Base-by-base conservation (phyloP, 768 basidiomycete species). In the Pholiota microspora region DNA sequence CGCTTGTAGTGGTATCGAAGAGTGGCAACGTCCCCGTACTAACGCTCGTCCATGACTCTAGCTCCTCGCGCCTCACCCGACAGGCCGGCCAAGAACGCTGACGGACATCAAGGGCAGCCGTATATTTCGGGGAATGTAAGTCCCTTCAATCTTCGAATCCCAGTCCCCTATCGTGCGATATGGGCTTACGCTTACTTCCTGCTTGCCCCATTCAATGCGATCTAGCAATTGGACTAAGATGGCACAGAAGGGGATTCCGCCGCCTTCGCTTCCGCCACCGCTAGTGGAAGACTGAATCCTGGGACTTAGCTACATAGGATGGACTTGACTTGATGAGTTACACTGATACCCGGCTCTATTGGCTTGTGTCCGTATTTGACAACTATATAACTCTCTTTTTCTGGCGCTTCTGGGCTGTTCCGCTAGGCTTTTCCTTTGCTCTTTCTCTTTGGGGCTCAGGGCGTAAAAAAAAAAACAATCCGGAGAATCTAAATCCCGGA, bases 51-150 rank as follows among this genome's bases (percentile, higher is more conserved):
- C 34, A 40, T 31, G 10, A 35, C 36, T 13, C 16, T 24, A 61
- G 64, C 47, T 65, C 29, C 54, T 63, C 35, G 54, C 59, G 24
- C 55, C 57, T 24, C 53, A 60, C 35, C 60, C 61, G 27, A 52
- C 46, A 29, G 57, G 64, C 31, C 59, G 65, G 34, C 65, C 62
- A 29, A 51, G 58, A 50, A 62, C 58, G 18, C 42, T 67, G 28
- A 55, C 50, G 13, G 53, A 62, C 16, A 59, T 67, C 44, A 67
- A 67, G 31, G 53, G 53, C 18, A 64, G 55, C 34, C 44, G 35
- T 6, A 54, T 67, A 38, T 64, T 67, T 28, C n/a, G 51, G 18
- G 60, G 58, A 49, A 25, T 64, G 65, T 67, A 55, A 56, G 65
- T 51, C 10, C 32, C 23, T 49, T 32, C 16, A 32, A 6, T n/a